Conservation (phyloP, 192 early-diverging fungal species). For the Podila verticillata region DNA sequence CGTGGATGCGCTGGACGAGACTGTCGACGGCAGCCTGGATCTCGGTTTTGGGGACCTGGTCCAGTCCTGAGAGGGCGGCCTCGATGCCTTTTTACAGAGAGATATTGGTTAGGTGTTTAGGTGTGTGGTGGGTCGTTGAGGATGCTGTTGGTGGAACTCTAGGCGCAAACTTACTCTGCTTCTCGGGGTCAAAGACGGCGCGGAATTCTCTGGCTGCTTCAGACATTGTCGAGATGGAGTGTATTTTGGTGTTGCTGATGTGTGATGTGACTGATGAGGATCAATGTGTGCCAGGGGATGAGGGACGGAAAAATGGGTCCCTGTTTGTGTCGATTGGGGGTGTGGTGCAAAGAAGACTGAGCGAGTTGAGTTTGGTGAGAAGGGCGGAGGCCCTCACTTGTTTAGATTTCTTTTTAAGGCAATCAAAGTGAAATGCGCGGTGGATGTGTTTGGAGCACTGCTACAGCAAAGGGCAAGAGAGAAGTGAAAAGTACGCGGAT, state of each 20-base stretch:
- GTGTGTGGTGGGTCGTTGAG: background rate
- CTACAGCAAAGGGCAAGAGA: too few relatives aligned
- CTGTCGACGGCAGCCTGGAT: slow-evolving; percentile 48
- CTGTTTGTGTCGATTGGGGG: background rate
- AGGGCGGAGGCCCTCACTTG: background rate
- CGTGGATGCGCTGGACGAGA: slow-evolving; percentile 58
- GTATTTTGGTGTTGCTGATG: background rate
- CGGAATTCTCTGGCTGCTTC: slow-evolving; percentile 55
- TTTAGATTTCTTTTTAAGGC: background rate
- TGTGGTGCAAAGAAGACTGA: background rate
- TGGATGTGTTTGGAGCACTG: background rate
- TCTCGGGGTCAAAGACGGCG: slow-evolving; percentile 45
- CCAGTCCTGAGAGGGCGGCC: slow-evolving; percentile 12
- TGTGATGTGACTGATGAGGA: background rate
- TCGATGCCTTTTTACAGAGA: slow-evolving; percentile 23
- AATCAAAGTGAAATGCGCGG: background rate
- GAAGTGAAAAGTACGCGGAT: too few relatives aligned
- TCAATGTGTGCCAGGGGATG: background rate
- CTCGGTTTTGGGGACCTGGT: slow-evolving; percentile 34
- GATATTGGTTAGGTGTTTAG: background rate
- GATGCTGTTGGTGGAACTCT: too few relatives aligned
- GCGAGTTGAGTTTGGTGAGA: background rate
- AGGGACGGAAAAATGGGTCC: background rate
- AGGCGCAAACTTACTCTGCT: slow-evolving; percentile 19
- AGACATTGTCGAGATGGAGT: slow-evolving; percentile 8